Evolutionary conservation across 2,329 filamentous ascomycete genomes (phyloP), one percentile per base, ranked within the genome.

Genomic region (Talaromyces sp.): DNA sequence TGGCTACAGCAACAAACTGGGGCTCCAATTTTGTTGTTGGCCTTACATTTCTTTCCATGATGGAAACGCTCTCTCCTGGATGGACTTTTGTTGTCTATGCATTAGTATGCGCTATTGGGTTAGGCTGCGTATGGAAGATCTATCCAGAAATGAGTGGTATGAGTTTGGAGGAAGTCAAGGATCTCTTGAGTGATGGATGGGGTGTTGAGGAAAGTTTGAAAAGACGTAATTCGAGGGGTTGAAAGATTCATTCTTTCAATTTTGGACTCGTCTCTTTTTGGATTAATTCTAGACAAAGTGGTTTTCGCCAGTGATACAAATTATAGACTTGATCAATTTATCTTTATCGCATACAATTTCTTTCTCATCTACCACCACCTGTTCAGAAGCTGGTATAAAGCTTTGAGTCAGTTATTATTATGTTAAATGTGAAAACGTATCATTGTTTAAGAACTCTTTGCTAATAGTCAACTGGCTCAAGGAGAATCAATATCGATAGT

Each of bases 81-180:
- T 88, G 86, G 79, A 96, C 92, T 0, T 97, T 98, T 78, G 82
- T 85, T 0, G 73, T 89, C n/a, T 98, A 97, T 75, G 89, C 89
- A 0, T 68, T 73, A 0, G 78, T 97, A 1, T 96, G 92, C 65
- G 66, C 65, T 4, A 53, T 70, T 51, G 91, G 91, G 0, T 95
- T 90, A 82, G 70, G 82, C 25, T 78, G 82, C 7, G 82, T 96
- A 11, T 92, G 87, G 84, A 75, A 74, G 30, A 88, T 93, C 42
- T 96, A 96, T 75, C 93, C 92, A 0, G 92, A 96, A 79, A 96
- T 92, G 62, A 89, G 86, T 60, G 92, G 92, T 0, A 74, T 96
- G 71, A 88, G 86, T 64, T 78, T 96, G 7, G 93, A 97, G 77
- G 91, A 93, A 72, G 89, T 91, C 7, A 87, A 89, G 7, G 83